Evolutionary conservation across 257 asterid genomes (phyloP).

Genomic region (Capsicum chinense): DNA sequence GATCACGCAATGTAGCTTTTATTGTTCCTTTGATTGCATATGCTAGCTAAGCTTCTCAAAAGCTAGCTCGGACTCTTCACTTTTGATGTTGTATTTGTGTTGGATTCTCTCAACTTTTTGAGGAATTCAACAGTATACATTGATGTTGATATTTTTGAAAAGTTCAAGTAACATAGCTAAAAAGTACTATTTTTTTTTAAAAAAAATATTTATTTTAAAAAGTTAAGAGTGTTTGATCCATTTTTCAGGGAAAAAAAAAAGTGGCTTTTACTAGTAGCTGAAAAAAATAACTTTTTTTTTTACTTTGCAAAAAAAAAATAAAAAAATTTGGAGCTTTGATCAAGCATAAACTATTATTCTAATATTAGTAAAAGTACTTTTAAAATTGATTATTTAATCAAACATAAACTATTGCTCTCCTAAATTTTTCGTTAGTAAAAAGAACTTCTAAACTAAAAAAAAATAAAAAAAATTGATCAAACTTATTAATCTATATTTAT

Average conservation of each 20-base stretch:
- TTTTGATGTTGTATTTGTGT: no score
- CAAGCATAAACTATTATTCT: neutral
- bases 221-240: neutral
- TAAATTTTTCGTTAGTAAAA: no score
- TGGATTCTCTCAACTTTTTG: no score
- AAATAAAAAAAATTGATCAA: no score
- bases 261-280: neutral
- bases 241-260: neutral
- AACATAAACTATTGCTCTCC: neutral
- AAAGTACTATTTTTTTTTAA: accelerated
- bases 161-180: neutral
- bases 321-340: neutral
- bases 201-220: neutral
- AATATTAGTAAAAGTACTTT: neutral
- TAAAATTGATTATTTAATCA: neutral
- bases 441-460: no score
- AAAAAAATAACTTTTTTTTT: neutral
- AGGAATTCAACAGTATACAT: no score
- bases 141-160: no score
- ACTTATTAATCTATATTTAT: no score
- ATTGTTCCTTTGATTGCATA: neutral
- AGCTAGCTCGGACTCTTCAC: neutral
- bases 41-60: neutral
- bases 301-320: neutral
- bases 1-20: neutral